Evolutionary conservation across 2,329 filamentous ascomycete genomes (phyloP), one percentile per base, ranked within the genome.

Genomic region (Venturia oleaginea): DNA sequence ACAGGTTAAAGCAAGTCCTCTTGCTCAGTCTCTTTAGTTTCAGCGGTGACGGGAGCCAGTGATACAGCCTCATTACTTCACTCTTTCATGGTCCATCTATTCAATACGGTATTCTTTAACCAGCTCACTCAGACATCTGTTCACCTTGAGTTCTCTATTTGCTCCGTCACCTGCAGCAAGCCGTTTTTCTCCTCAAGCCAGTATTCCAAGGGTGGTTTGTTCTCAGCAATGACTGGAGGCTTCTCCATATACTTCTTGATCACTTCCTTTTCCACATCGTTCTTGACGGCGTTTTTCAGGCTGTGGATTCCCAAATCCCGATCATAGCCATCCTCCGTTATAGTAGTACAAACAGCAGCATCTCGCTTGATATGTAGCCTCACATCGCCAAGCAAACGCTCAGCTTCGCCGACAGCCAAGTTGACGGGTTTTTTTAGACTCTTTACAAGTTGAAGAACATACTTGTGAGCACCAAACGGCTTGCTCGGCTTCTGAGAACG

Each of bases 401-500:
- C 32, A 10, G 38, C 37, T 5, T n/a, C n/a, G 7, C 59, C 54
- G 65, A 40, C 2, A 63, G 62, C 19, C 38, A 63, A 34, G 64
- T 67, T 46, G 30, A 67, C 15, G 11, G 6, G 15, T 46, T 46
- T 46, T 3, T 15, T 17, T 15, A 46, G 6, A 15, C 19, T 46
- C 17, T 70, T 64, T 24, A 69, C 71, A 1, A 80, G 68, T 19
- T 76, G 70, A 13, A 77, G 72, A 4, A 81, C 64, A 62, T 70
- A 75, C 67, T 76, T 78, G 67, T 81, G 78, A 0, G 73, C 76
- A 1, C 80, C 70, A 0, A 0, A 80, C 74, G 1, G 74, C 75
- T 65, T 76, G 72, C 67, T 81, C 78, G 1, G 63, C 66, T 1
- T 65, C 64, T 1, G 72, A 74, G 67, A 80, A 80, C 0, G 75